Conservation (phyloP, 2,329 filamentous ascomycete genomes). For the Tolypocladium sp. region DNA sequence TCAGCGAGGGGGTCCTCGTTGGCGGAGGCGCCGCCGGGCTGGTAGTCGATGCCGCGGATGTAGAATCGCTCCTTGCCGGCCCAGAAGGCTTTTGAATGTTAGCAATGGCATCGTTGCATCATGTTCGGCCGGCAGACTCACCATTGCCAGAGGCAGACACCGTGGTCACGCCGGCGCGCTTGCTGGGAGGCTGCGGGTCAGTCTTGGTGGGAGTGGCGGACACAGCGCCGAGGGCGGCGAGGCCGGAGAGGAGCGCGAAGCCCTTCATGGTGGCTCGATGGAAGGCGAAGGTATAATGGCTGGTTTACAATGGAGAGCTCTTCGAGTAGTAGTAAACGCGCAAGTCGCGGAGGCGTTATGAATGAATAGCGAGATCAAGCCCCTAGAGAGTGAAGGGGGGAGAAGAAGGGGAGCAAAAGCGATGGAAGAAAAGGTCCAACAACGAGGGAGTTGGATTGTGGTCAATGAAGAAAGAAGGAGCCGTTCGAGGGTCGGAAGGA, state of each 20-base stretch:
- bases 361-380: constrained; percentile 4
- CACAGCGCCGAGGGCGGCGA: constrained; percentile 36
- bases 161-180: constrained; percentile 38
- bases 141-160: constrained; percentile 50
- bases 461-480: constrained; percentile 15
- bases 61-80: constrained; percentile 45
- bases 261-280: constrained; percentile 36
- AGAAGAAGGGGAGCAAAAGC: constrained; percentile 6
- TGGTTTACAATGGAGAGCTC: background rate
- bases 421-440: constrained; percentile 18
- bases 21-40: constrained; percentile 49
- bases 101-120: background rate
- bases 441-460: constrained; percentile 24
- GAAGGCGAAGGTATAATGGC: constrained; percentile 6
- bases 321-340: background rate
- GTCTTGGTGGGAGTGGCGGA: constrained; percentile 41
- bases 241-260: constrained; percentile 33
- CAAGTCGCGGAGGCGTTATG: background rate
- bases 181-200: constrained; percentile 35
- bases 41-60: constrained; percentile 52
- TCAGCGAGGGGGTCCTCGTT: constrained; percentile 70
- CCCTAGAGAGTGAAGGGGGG: constrained; percentile 9
- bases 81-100: constrained; percentile 41
- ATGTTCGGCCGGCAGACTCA: constrained; percentile 18
- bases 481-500: constrained; percentile 1